A percentile compares a stretch with the other conserved stretches of the same genome.
These are phyloP conservation scores for Taphrina populina DNA, from an alignment of 1,139 yeast species.

Conservation along the genomic window DNA sequence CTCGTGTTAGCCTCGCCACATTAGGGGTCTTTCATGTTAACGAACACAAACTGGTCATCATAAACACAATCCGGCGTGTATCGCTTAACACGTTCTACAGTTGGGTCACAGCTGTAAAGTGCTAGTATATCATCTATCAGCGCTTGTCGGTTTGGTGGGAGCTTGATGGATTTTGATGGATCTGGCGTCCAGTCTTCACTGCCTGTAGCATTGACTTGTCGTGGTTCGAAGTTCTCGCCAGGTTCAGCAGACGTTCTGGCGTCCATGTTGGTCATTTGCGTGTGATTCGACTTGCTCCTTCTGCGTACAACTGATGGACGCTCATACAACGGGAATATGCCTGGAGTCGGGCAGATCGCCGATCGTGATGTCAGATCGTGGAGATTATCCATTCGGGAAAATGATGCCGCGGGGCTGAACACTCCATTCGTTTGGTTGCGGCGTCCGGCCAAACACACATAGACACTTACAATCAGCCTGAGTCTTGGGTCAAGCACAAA, in stretches of 20 bases:
- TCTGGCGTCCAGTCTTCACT: conserved; percentile 19
- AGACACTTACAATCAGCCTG: no score
- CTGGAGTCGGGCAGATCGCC: no score
- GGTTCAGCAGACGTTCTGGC: conserved; percentile 9
- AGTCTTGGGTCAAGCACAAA: no score
- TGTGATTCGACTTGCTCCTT: no score
- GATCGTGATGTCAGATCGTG: no score
- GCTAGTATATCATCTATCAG: conserved; percentile 10
- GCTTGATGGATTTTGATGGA: conserved; percentile 6
- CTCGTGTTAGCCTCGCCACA: background rate
- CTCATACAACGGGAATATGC: no score
- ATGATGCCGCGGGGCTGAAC: no score
- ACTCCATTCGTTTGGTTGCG: no score
- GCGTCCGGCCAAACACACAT: no score
- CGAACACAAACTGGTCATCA: conserved; percentile 14
- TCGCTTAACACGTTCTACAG: conserved; percentile 9
- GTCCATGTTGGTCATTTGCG: no score
- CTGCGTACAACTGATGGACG: no score
- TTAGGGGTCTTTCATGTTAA: background rate
- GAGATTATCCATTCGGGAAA: no score
- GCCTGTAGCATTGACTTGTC: conserved; percentile 14
- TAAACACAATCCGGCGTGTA: conserved; percentile 17
- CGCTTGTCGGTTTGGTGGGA: conserved; percentile 9
- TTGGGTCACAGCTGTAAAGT: conserved; percentile 9
- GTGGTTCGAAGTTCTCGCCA: conserved; percentile 4